These are phyloP conservation scores for Uronychia binucleata DNA, from an alignment of 73 alveolate species.

Conservation along the genomic window DNA sequence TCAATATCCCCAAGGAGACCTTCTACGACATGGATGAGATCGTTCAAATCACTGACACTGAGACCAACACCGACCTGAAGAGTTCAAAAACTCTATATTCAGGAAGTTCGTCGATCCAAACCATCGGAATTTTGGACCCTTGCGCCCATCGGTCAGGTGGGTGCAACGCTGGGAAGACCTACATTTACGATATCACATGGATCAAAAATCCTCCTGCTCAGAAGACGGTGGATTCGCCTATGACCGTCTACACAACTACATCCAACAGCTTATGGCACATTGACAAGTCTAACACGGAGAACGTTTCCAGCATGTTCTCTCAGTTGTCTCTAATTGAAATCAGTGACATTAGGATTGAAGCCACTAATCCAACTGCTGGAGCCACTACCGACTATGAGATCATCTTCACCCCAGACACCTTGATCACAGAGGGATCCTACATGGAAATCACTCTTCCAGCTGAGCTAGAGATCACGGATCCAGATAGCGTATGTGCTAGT, in stretches of 20 bases:
- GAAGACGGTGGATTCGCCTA: constrained; percentile 3
- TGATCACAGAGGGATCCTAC: constrained; percentile 6
- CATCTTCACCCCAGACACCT: constrained; percentile 49
- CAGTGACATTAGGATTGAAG: constrained; percentile 4
- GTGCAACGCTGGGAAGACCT: background rate
- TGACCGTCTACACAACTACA: constrained; percentile 16
- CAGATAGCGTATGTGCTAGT: constrained; percentile 3
- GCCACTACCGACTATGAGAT: constrained; percentile 50
- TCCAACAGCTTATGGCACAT: constrained; percentile 4
- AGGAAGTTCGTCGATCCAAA: constrained; percentile 1
- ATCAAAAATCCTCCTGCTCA: constrained; percentile 19
- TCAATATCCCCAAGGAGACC: constrained; percentile 41
- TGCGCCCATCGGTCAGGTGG: constrained; percentile 13
- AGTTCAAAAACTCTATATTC: background rate
- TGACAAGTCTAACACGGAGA: constrained; percentile 3
- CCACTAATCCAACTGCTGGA: constrained; percentile 40
- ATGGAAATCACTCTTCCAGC: constrained; percentile 13
- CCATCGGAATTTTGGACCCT: background rate
- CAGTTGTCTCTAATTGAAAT: background rate
- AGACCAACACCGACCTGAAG: background rate
- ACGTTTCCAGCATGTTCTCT: constrained; percentile 14
- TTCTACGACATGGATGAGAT: constrained; percentile 37
- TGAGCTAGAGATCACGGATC: constrained; percentile 1
- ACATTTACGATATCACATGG: background rate
- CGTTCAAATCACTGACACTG: background rate